Conservation (phyloP, 2,329 filamentous ascomycete species). For the Claviceps capensis region DNA sequence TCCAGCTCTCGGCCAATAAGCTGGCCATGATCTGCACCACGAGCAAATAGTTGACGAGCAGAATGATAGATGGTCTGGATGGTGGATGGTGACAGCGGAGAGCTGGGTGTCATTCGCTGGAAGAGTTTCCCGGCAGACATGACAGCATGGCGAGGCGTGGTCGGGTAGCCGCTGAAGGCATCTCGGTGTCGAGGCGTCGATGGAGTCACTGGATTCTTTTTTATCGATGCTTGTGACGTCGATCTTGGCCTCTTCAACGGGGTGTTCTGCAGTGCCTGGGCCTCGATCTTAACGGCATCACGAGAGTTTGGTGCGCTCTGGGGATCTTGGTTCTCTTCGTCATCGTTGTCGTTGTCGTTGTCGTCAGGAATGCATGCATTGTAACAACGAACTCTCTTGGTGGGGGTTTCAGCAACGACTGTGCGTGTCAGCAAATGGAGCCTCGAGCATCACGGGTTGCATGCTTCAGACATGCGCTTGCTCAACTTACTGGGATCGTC, state of each 20-base stretch:
- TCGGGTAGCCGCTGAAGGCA: slow-evolving; percentile 55
- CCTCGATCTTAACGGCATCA: slow-evolving; percentile 28
- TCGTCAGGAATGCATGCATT: slow-evolving; percentile 31
- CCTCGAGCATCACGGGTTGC: not conserved
- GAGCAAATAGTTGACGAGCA: slow-evolving; percentile 75
- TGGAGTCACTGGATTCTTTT: slow-evolving; percentile 47
- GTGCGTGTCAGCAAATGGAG: slow-evolving; percentile 4
- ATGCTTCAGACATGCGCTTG: not conserved
- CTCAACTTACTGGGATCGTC: slow-evolving; percentile 17
- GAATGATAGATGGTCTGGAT: slow-evolving; percentile 71
- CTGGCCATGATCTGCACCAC: slow-evolving; percentile 59
- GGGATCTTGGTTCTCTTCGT: slow-evolving; percentile 54
- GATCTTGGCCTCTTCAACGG: slow-evolving; percentile 14
- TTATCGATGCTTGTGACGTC: slow-evolving; percentile 18
- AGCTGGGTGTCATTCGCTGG: slow-evolving; percentile 67
- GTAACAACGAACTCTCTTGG: slow-evolving; percentile 34
- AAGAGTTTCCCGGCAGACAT: slow-evolving; percentile 61
- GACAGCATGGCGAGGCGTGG: slow-evolving; percentile 75
- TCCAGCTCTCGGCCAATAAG: slow-evolving; percentile 66
- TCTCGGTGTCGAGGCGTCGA: slow-evolving; percentile 68
- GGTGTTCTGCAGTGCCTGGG: slow-evolving; percentile 25
- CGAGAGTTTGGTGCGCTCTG: slow-evolving; percentile 9
- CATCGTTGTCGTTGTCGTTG: slow-evolving; percentile 33
- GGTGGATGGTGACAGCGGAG: slow-evolving; percentile 54
- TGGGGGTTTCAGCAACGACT: slow-evolving; percentile 19